Base-by-base conservation (phyloP, 768 basidiomycete genomes). In the Floccularia luteovirens region DNA sequence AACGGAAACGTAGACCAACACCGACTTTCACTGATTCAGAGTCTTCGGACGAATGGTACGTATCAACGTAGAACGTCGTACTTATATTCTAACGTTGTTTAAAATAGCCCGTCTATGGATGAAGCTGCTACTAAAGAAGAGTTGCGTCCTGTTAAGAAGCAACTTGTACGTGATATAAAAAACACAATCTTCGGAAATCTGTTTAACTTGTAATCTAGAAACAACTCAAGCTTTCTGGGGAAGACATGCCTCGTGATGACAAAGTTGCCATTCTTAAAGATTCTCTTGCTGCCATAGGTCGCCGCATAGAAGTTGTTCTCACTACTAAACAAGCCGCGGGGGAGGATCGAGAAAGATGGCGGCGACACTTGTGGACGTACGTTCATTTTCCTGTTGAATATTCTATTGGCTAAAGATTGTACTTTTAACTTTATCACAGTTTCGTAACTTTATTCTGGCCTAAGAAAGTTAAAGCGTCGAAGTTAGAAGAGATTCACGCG, bases 401-500 rank as follows among this genome's bases (percentile, higher is more conserved):
- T 30, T 14, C 30, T 43, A 38, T 7, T n/a, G 22, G 16, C 20
- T 31, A 14, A 30, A 6, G 5, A 24, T 38, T 25, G 37, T 53
- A 19, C 40, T 38, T 13, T 36, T 38, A 19, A 12, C 38, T 31
- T 43, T 33, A 6, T 42, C 11, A 8, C 52, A 92, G 90, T 24
- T 97, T 97, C 48, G 91, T 96, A 33, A 92, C 90, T 2, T 71
- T 91, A 40, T 97, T 97, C 64, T 97, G 93, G 93, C 93, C 93
- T 4, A 89, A 94, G 69, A 90, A 93, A 62, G 92, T 97, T 48
- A 91, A 86, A 57, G 90, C 91, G 10, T 79, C 77, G 12, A 96
- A 96, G 61, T 67, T 97, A 27, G 88, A 93, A 60, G 90, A 91
- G 55, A 94, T 97, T 31, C 91, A 96, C 53, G 85, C 88, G 12